Percentiles rank a stretch among this genome's conserved stretches.
These are phyloP conservation scores for Mycena capillaripes DNA, from an alignment of 768 basidiomycete species.

Conservation along the genomic window DNA sequence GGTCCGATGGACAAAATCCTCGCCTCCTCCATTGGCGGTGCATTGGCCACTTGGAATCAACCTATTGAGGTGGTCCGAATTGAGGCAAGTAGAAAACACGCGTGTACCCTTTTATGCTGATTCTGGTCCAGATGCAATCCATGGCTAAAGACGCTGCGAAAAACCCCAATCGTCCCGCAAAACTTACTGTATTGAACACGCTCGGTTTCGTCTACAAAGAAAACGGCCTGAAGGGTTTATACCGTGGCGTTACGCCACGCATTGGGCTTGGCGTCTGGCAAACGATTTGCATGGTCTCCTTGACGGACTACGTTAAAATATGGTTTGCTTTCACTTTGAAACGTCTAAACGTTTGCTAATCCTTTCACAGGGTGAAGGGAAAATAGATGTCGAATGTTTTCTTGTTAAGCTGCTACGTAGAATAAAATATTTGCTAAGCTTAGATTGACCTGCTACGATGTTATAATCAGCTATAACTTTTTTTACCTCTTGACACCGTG, in stretches of 20 bases:
- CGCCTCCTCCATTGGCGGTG: constrained; percentile 91
- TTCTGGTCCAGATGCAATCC: constrained; percentile 89
- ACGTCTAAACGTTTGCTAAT: constrained; percentile 20
- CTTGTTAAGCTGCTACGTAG: constrained; percentile 42
- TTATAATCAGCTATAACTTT: no score
- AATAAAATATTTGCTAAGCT: constrained; percentile 34
- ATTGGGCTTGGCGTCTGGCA: constrained; percentile 98
- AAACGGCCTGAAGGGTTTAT: constrained; percentile 96
- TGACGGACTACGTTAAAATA: constrained; percentile 95
- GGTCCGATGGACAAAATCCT: constrained; percentile 89
- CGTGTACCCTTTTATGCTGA: constrained; percentile 3
- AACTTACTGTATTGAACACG: constrained; percentile 93
- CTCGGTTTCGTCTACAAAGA: constrained; percentile 95
- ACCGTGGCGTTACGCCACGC: constrained; percentile 97
- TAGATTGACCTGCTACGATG: no score
- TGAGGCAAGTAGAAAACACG: constrained; percentile 68
- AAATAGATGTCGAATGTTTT: constrained; percentile 41
- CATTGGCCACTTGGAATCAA: constrained; percentile 98
- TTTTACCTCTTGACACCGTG: no score
- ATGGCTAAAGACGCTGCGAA: constrained; percentile 87
- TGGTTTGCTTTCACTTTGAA: constrained; percentile 63
- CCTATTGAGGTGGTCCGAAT: constrained; percentile 98
- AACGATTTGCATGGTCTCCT: constrained; percentile 98
- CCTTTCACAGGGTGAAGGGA: constrained; percentile 65
- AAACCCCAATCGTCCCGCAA: constrained; percentile 87